Evolutionary conservation across 2,329 filamentous ascomycete genomes (phyloP).

Genomic region (Geosmithia flava): DNA sequence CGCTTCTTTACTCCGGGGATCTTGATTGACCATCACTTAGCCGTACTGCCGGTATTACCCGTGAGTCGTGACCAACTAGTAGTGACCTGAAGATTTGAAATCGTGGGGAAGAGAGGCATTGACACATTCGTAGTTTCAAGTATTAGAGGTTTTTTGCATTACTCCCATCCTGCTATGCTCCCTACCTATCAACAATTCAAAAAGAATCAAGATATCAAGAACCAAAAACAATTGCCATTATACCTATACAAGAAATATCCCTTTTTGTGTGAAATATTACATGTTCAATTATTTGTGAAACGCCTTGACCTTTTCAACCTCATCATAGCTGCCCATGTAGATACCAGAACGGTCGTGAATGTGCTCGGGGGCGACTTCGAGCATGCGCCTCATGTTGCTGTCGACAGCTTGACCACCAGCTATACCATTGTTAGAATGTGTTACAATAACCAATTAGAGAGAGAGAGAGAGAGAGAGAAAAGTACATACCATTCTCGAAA

Average conservation of each 20-base stretch:
- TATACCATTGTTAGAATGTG: constrained; percentile 19
- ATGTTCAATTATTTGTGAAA: constrained; percentile 42
- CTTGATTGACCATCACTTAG: not conserved
- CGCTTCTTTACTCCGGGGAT: too few relatives aligned
- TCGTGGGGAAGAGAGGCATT: too few relatives aligned
- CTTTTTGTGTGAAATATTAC: not conserved
- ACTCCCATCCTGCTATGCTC: too few relatives aligned
- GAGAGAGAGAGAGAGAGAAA: constrained; percentile 6
- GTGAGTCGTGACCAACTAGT: not conserved
- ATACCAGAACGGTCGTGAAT: constrained; percentile 96
- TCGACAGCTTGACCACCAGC: constrained; percentile 88
- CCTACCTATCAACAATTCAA: too few relatives aligned
- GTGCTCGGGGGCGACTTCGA: constrained; percentile 76
- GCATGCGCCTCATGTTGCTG: constrained; percentile 81
- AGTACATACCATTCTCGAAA: constrained; percentile 74
- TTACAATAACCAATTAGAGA: constrained; percentile 10
- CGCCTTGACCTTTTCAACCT: constrained; percentile 89
- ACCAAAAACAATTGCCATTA: too few relatives aligned
- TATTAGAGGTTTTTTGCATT: too few relatives aligned
- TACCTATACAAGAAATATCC: not conserved
- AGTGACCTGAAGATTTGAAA: not conserved
- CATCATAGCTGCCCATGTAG: constrained; percentile 88
- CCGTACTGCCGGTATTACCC: not conserved
- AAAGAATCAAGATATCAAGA: too few relatives aligned
- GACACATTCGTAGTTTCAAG: too few relatives aligned